Base-by-base conservation (phyloP, 1,139 yeast species). In the Suhomyces anneliseae region DNA sequence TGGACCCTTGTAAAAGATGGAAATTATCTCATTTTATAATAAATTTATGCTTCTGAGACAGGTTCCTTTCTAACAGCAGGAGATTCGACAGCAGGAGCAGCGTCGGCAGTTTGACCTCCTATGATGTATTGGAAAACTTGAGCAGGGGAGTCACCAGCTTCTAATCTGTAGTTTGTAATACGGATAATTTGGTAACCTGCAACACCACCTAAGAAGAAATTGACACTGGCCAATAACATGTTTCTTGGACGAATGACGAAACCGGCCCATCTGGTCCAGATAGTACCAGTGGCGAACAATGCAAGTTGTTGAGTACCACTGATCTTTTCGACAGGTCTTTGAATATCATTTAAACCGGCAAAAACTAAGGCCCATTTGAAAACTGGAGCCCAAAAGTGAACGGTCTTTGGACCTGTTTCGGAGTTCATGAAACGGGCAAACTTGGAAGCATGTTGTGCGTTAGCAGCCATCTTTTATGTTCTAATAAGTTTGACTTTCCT, bases 231-330 rank as follows among this genome's bases (percentile, higher is more conserved):
- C 58, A 93, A 78, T 51, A 93, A 74, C 57, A 79, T 77, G 72
- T 93, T 93, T 70, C 88, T 86, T 45, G 99, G 99, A 59, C 75
- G 83, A 64, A 93, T 93, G 53, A 90, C 95, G 68, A 90, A 81
- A 2, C 79, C 80, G 32, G 97, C 92, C 99, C 99, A 93, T 66
- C 99, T 83, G 40, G 99, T 93, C 99, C 99, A 93, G 60, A 93
- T 90, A 46, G 82, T 83, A 48, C 98, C 99, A 1, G 99, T 93
- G 42, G 93, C 93, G 59, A 88, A 79, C 50, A 93, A 76, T 0
- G 99, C 96, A 52, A 87, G 66, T 66, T 89, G 96, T 68, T 93
- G 99, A 29, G 97, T 86, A 48, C 97, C 97, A 43, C 93, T 84
- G 47, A 93, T 75, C 60, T 86, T 86, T 62, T 92, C 97, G 38